Evolutionary conservation across 1,284 basidiomycete species (phyloP).

Genomic region (Leccinum solheimii): DNA sequence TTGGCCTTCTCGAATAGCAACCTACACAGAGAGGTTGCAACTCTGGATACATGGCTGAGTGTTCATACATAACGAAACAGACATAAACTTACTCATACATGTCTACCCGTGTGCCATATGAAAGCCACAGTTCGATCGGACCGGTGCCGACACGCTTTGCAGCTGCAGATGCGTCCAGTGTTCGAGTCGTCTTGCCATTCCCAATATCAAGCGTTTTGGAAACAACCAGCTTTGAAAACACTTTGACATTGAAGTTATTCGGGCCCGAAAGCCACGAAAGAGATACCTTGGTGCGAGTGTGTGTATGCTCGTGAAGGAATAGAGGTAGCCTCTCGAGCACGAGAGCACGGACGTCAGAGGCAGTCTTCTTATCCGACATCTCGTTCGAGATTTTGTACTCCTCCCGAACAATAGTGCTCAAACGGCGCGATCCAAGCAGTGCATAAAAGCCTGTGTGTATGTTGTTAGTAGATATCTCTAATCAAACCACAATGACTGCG

Average conservation of each 20-base stretch:
- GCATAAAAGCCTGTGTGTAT: slow-evolving; percentile 58
- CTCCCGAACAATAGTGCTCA: slow-evolving; percentile 76
- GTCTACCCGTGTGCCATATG: slow-evolving; percentile 75
- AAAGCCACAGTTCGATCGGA: slow-evolving; percentile 75
- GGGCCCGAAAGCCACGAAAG: slow-evolving; percentile 74
- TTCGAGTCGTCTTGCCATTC: slow-evolving; percentile 48
- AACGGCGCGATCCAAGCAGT: slow-evolving; percentile 64
- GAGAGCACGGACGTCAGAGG: slow-evolving; percentile 55
- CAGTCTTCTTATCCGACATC: slow-evolving; percentile 47
- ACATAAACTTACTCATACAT: slow-evolving; percentile 80
- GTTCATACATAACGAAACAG: neutral
- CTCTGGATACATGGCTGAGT: slow-evolving; percentile 42
- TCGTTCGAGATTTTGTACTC: slow-evolving; percentile 67
- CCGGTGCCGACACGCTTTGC: slow-evolving; percentile 60
- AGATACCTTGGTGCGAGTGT: slow-evolving; percentile 67
- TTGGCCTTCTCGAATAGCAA: slow-evolving; percentile 74
- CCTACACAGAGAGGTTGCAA: slow-evolving; percentile 78
- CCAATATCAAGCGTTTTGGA: slow-evolving; percentile 60
- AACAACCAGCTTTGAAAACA: slow-evolving; percentile 61
- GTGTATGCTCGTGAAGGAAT: slow-evolving; percentile 88
- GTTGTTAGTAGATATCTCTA: neutral
- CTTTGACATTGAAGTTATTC: slow-evolving; percentile 72
- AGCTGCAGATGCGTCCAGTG: slow-evolving; percentile 74
- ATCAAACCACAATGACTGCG: slow-evolving; percentile 5
- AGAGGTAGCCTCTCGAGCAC: slow-evolving; percentile 89